Base-by-base conservation (phyloP, 164 flowering plant genomes). In the Nelumbo lutea region DNA sequence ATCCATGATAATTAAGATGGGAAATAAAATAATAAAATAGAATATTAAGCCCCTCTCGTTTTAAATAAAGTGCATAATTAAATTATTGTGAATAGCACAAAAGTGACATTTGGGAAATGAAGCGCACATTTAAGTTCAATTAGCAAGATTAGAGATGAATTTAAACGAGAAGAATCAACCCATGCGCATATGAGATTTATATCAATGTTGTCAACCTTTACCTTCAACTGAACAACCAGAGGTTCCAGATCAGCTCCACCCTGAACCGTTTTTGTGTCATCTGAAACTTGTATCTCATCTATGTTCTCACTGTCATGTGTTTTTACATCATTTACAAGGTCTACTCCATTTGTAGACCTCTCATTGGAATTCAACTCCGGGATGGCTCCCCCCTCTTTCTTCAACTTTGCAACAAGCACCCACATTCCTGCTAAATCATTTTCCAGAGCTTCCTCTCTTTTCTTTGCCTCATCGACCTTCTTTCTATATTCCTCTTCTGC, bases 381-480 rank as follows among this genome's bases (percentile, higher is more conserved):
- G 53, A 69, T 65, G 50, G 75, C 78, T 69, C 83, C 86, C 6
- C 75, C 87, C 15, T 85, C 94, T 78, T 86, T 96, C 82, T 93
- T 96, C 74, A 96, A 80, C 79, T 90, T 87, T 5, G 99, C 97
- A 84, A 93, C 98, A 71, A 91, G 93, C 63, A 93, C 98, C 99
- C 97, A 90, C 99, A 93, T 96, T 73, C 89, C 89, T 60, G 98
- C 98, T 67, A 96, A 79, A 82, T 96, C 99, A 80, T 91, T 96
- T 79, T 96, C 99, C 72, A 96, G 55, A 64, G 90, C 87, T 64
- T 81, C 85, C 80, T 93, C 99, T 74, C 91, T 83, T 73, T 72
- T 85, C 86, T 86, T 91, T 14, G 91, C 85, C 66, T 88, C 98
- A 61, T 90, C 98, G 70, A 76, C 68, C 74, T 81, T 89, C 72